Percentiles rank a stretch among this genome's conserved stretches.
These are phyloP conservation scores for Toxicodendron radicans DNA, from an alignment of 345 rosid genomes.

Conservation along the genomic window DNA sequence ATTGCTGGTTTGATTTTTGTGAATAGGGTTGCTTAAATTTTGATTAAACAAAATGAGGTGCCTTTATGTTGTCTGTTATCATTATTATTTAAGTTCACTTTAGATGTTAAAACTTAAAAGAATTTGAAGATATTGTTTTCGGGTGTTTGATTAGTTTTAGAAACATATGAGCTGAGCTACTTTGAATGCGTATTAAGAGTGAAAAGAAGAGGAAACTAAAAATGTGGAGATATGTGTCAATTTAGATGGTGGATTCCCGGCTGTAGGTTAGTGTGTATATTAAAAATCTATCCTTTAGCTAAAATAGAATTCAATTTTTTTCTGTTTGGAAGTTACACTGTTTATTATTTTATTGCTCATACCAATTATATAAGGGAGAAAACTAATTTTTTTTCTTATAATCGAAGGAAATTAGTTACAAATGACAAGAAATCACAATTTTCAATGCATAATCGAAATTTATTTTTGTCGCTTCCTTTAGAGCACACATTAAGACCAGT, in stretches of 20 bases:
- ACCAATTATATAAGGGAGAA: too few relatives aligned
- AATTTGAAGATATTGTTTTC: background rate
- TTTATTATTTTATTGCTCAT: too few relatives aligned
- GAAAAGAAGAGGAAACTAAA: background rate
- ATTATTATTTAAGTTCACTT: background rate
- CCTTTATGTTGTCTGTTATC: background rate
- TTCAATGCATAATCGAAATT: too few relatives aligned
- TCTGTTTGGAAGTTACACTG: background rate
- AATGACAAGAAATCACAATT: too few relatives aligned
- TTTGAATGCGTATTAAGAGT: background rate
- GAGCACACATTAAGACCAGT: too few relatives aligned
- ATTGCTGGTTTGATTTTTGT: slow-evolving; percentile 2
- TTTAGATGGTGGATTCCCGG: background rate
- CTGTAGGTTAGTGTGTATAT: background rate
- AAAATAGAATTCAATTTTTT: background rate
- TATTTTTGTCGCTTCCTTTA: too few relatives aligned
- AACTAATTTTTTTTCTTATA: too few relatives aligned
- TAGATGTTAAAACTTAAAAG: background rate
- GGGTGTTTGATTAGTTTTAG: background rate
- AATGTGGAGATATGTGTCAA: background rate
- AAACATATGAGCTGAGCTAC: background rate
- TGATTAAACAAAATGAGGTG: background rate
- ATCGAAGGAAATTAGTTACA: too few relatives aligned
- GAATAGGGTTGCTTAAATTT: background rate
- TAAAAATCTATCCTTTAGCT: background rate